These are phyloP conservation scores for Diutina ranongensis DNA, from an alignment of 1,139 yeast genomes.

Conservation along the genomic window DNA sequence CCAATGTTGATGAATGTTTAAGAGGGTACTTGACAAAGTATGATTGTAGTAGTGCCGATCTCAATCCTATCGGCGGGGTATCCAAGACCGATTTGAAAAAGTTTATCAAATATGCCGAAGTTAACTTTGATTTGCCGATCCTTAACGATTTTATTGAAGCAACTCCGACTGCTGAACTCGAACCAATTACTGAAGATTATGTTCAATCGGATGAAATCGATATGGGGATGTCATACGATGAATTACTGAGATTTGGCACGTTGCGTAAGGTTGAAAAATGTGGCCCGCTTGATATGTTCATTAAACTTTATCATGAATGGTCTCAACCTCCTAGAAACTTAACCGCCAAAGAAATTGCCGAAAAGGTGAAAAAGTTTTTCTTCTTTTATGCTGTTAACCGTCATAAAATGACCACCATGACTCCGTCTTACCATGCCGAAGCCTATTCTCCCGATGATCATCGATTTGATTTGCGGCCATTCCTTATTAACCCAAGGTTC, in stretches of 20 bases:
- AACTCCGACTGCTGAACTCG: slow-evolving; percentile 95
- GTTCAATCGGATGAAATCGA: slow-evolving; percentile 95
- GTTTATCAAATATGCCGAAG: slow-evolving; percentile 72
- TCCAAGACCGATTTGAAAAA: slow-evolving; percentile 84
- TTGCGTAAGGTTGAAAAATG: slow-evolving; percentile 86
- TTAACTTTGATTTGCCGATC: slow-evolving; percentile 62
- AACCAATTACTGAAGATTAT: slow-evolving; percentile 83
- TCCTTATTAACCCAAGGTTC: slow-evolving; percentile 82
- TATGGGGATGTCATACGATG: slow-evolving; percentile 98
- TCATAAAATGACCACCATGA: slow-evolving; percentile 92
- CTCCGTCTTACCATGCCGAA: slow-evolving; percentile 97
- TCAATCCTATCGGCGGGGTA: slow-evolving; percentile 95
- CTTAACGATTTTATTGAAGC: slow-evolving; percentile 72
- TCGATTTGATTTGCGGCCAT: slow-evolving; percentile 89
- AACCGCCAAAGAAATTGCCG: slow-evolving; percentile 77
- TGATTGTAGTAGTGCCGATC: slow-evolving; percentile 94
- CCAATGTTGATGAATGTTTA: slow-evolving; percentile 95
- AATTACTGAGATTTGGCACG: slow-evolving; percentile 82
- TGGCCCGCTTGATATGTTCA: slow-evolving; percentile 93
- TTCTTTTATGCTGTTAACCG: slow-evolving; percentile 90
- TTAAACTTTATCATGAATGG: slow-evolving; percentile 87
- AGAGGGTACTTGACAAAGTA: slow-evolving; percentile 94
- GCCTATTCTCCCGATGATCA: slow-evolving; percentile 97
- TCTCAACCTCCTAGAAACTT: slow-evolving; percentile 53
- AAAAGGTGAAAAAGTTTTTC: slow-evolving; percentile 84